Conservation (phyloP, 768 basidiomycete genomes). For the Boletellus ananas region DNA sequence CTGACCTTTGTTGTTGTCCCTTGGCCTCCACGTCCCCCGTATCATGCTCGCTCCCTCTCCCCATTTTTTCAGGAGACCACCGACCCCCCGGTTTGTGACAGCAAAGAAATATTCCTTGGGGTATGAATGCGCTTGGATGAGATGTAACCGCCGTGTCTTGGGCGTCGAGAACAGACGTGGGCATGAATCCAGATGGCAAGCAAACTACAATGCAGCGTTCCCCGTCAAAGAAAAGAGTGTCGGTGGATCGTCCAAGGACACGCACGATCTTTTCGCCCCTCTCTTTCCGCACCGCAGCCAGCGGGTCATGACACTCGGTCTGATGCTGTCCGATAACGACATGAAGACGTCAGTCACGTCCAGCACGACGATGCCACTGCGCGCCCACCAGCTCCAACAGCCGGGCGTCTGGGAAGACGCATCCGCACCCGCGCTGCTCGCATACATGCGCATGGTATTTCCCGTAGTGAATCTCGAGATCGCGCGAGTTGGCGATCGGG, state of each 20-base stretch:
- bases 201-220: conserved; percentile 51
- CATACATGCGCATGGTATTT: conserved; percentile 84
- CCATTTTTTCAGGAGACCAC: conserved; percentile 73
- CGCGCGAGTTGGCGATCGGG: conserved; percentile 57
- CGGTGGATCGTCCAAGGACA: conserved; percentile 13
- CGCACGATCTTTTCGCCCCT: conserved; percentile 81
- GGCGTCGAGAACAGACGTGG: conserved; percentile 63
- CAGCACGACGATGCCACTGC: background rate
- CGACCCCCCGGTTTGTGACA: conserved; percentile 88
- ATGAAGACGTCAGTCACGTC: conserved; percentile 1
- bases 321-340: conserved; percentile 50
- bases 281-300: conserved; percentile 71
- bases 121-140: conserved; percentile 77
- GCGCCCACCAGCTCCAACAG: conserved; percentile 71
- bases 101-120: conserved; percentile 91
- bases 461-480: conserved; percentile 81
- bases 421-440: conserved; percentile 61
- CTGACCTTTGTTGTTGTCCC: conserved; percentile 27
- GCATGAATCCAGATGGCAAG: conserved; percentile 67
- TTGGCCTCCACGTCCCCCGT: conserved; percentile 64
- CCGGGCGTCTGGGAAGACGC: conserved; percentile 82
- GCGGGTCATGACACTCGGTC: conserved; percentile 85
- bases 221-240: background rate
- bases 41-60: conserved; percentile 82
- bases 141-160: conserved; percentile 72